A percentile compares a stretch with the other conserved stretches of the same genome.
Conservation (phyloP, 495 filamentous ascomycete species). For the Daldinia decipiens region DNA sequence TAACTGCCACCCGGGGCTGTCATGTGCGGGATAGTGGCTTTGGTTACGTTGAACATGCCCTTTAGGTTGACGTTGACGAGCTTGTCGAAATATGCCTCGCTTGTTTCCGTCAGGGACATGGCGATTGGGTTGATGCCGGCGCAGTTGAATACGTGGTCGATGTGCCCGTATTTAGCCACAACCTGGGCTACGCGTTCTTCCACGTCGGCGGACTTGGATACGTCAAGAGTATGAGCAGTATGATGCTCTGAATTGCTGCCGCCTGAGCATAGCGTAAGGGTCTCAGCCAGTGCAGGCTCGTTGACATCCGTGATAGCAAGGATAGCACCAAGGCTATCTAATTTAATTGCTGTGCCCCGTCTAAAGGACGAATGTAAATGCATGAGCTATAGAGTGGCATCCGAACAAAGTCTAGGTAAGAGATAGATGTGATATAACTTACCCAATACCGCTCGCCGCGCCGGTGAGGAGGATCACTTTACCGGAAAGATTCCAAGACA, state of each 20-base stretch:
- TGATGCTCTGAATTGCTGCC: slow-evolving; percentile 33
- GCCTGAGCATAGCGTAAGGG: slow-evolving; percentile 32
- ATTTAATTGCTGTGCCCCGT: slow-evolving; percentile 58
- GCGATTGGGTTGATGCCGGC: slow-evolving; percentile 62
- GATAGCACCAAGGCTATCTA: slow-evolving; percentile 55
- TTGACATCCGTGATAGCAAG: slow-evolving; percentile 61
- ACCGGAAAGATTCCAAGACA: slow-evolving; percentile 49
- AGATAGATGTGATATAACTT: slow-evolving; percentile 13
- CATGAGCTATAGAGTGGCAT: neutral
- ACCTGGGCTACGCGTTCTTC: slow-evolving; percentile 48
- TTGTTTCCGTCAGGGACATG: slow-evolving; percentile 49
- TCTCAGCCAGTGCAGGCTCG: slow-evolving; percentile 37
- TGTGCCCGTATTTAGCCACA: slow-evolving; percentile 44
- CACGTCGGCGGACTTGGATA: slow-evolving; percentile 42
- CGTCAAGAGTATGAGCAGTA: slow-evolving; percentile 51
- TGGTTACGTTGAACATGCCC: slow-evolving; percentile 51
- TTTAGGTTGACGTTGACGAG: slow-evolving; percentile 48
- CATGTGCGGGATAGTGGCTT: slow-evolving; percentile 49
- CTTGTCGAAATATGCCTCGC: slow-evolving; percentile 43
- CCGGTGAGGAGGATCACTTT: slow-evolving; percentile 63
- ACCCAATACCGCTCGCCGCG: slow-evolving; percentile 63
- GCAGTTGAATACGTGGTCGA: slow-evolving; percentile 64
- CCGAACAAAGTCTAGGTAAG: no score
- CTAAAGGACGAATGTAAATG: slow-evolving; percentile 29
- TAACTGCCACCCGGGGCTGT: slow-evolving; percentile 42